These are phyloP conservation scores for Paramecium caudatum DNA, from an alignment of 73 alveolate genomes.

Conservation along the genomic window DNA sequence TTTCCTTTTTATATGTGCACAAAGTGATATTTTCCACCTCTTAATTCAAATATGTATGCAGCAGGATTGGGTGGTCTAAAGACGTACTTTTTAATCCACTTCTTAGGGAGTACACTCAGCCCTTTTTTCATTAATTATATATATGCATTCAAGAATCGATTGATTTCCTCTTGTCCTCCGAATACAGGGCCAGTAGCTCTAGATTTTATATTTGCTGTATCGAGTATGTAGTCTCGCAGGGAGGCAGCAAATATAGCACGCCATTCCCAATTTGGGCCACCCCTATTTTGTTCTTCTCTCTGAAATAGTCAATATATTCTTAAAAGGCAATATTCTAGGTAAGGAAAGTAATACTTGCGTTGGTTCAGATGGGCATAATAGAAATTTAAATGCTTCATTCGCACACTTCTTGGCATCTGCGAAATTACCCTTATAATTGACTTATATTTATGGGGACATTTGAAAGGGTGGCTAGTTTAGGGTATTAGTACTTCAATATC, in stretches of 20 bases:
- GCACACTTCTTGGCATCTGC: constrained; percentile 13
- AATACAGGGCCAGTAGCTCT: background rate
- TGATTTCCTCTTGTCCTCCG: background rate
- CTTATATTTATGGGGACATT: constrained; percentile 36
- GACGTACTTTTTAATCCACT: background rate
- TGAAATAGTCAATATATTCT: constrained; percentile 34
- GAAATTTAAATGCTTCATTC: constrained; percentile 31
- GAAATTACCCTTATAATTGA: constrained; percentile 22
- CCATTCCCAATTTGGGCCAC: constrained; percentile 25
- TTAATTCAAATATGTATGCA: background rate
- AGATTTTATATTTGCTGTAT: background rate
- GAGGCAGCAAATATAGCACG: background rate
- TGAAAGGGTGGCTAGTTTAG: background rate
- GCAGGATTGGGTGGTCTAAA: constrained; percentile 46
- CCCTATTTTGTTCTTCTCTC: background rate
- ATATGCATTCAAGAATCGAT: too few relatives aligned
- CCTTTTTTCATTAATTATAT: background rate
- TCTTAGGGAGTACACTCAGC: background rate
- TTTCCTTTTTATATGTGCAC: background rate
- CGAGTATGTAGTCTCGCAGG: background rate
- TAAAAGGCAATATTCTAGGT: background rate
- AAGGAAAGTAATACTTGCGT: background rate
- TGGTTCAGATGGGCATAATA: constrained; percentile 25
- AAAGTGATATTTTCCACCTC: constrained; percentile 15
- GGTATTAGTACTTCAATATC: background rate